These are phyloP conservation scores for Aureoboletus auriporus DNA, from an alignment of 768 basidiomycete species.

Conservation along the genomic window DNA sequence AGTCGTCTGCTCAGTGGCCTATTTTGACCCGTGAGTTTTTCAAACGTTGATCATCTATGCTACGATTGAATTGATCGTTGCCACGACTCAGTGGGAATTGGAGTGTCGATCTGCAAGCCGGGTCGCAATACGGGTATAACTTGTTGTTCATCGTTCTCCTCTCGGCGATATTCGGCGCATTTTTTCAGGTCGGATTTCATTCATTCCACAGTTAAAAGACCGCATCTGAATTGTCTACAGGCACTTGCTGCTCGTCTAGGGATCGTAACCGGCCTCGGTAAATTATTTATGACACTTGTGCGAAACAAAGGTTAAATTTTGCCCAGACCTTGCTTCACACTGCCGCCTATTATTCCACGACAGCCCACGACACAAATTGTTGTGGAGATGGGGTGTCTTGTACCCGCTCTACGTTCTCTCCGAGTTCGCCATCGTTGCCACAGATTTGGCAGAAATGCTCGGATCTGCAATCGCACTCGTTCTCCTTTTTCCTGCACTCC, in stretches of 20 bases:
- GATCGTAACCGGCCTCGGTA: conserved; percentile 79
- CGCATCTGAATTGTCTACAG: background rate
- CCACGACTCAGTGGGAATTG: conserved; percentile 64
- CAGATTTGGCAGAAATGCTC: conserved; percentile 77
- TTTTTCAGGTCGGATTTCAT: conserved; percentile 55
- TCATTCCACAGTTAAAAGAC: background rate
- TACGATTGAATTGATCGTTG: background rate
- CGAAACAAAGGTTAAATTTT: conserved; percentile 15
- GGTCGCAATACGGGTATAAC: conserved; percentile 79
- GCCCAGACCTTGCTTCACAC: conserved; percentile 53
- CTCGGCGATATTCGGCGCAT: conserved; percentile 76
- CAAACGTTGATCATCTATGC: background rate
- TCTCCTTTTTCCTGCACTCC: conserved; percentile 64
- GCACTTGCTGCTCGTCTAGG: conserved; percentile 71
- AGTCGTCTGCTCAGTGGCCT: conserved; percentile 81
- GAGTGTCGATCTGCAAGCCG: conserved; percentile 88
- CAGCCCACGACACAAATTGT: conserved; percentile 51
- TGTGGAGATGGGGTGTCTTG: conserved; percentile 55
- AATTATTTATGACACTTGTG: conserved; percentile 11
- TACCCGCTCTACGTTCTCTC: conserved; percentile 64
- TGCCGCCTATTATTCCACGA: conserved; percentile 63
- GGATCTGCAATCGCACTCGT: conserved; percentile 79
- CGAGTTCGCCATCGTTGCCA: conserved; percentile 71
- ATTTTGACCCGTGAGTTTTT: conserved; percentile 76
- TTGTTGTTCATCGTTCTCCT: conserved; percentile 83